Evolutionary conservation across 2,329 filamentous ascomycete species (phyloP).

Genomic region (Colletotrichum paranaense): DNA sequence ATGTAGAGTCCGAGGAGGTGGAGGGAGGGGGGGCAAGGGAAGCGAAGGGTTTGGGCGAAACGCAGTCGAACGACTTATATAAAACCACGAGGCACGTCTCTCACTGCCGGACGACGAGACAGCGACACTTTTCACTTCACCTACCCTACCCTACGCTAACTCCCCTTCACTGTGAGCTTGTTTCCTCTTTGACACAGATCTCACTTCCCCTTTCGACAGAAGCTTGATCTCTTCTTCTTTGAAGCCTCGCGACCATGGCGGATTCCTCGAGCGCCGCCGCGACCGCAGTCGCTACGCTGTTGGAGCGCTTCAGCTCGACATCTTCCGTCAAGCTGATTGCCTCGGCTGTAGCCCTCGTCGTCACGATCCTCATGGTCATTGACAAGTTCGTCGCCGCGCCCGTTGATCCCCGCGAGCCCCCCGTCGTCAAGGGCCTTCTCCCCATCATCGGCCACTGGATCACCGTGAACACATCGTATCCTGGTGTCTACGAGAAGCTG

Average conservation of each 20-base stretch:
- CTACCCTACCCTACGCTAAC: not conserved
- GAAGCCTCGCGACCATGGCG: not conserved
- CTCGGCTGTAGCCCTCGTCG: not conserved
- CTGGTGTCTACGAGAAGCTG: conserved; percentile 50
- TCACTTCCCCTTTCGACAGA: not conserved
- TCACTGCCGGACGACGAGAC: not conserved
- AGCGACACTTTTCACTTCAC: not conserved
- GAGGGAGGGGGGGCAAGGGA: too few species aligned
- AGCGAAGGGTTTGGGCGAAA: too few species aligned
- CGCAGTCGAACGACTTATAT: not conserved
- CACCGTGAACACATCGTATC: conserved; percentile 51
- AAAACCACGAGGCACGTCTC: not conserved
- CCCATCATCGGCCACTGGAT: conserved; percentile 60
- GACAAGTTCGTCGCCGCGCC: conserved; percentile 20
- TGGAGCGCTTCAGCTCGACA: not conserved
- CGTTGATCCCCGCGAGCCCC: conserved; percentile 53
- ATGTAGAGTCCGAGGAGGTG: not conserved
- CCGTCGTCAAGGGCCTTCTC: conserved; percentile 50
- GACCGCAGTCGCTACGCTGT: not conserved
- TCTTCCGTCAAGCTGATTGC: not conserved
- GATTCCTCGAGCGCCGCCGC: not conserved
- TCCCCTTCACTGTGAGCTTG: not conserved
- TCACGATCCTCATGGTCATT: conserved; percentile 2
- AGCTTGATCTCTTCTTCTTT: not conserved
- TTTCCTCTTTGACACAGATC: not conserved